Conservation (phyloP, 148 eudicot genomes). For the Hydrangea macrophylla region DNA sequence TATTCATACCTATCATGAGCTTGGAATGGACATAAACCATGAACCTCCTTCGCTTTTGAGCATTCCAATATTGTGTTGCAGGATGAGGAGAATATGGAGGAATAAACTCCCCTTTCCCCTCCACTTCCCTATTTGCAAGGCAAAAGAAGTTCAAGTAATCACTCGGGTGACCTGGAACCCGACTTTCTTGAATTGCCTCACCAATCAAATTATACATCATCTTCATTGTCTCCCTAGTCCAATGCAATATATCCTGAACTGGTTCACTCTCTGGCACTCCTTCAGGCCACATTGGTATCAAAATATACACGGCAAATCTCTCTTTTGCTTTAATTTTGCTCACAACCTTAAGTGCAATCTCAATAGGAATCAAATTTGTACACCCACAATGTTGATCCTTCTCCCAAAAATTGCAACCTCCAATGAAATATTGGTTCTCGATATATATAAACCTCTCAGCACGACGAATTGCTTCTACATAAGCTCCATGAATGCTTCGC, state of each 20-base stretch:
- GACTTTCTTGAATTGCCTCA: conserved; percentile 62
- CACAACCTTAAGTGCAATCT: conserved; percentile 78
- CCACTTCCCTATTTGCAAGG: conserved; percentile 79
- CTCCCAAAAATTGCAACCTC: conserved; percentile 81
- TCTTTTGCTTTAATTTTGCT: conserved; percentile 71
- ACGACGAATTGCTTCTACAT: conserved; percentile 73
- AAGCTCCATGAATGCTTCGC: conserved; percentile 79
- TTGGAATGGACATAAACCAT: conserved; percentile 97
- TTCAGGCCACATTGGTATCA: conserved; percentile 99
- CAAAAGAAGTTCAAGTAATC: conserved; percentile 91
- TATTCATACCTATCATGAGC: conserved; percentile 79
- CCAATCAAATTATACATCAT: conserved; percentile 87
- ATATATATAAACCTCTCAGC: conserved; percentile 83
- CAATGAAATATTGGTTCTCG: conserved; percentile 86
- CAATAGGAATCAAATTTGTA: conserved; percentile 76
- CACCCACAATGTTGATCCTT: conserved; percentile 69
- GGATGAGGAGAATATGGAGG: conserved; percentile 76
- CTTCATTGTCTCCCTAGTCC: conserved; percentile 78
- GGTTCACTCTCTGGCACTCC: conserved; percentile 78
- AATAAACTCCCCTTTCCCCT: conserved; percentile 55
- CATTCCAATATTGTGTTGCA: conserved; percentile 60
- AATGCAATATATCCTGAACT: conserved; percentile 80
- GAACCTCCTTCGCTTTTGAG: conserved; percentile 80
- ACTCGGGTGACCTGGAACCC: conserved; percentile 52
- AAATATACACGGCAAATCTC: conserved; percentile 69